Conservation (phyloP, 2,329 filamentous ascomycete species). For the Tolypocladium ovalisporum region DNA sequence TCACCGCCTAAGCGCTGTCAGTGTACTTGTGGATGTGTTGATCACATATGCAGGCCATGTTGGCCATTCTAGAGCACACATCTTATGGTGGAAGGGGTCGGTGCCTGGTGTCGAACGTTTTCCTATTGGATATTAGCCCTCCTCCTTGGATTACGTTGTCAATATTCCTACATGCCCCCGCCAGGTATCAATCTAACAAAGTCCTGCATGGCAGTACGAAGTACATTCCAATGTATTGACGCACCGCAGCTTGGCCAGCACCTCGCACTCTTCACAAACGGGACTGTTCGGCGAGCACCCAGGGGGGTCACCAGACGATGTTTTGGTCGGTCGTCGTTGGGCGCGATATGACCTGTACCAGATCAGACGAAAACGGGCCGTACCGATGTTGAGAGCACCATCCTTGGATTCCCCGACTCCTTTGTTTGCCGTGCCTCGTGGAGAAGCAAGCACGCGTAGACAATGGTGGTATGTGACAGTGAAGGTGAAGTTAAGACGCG, state of each 20-base stretch:
- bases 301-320: not conserved
- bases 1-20: not conserved
- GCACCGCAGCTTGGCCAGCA: not conserved
- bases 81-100: not conserved
- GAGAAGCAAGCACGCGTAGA: too few species aligned
- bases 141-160: not conserved
- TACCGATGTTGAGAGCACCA: not conserved
- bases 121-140: too few species aligned
- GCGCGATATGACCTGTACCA: not conserved
- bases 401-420: not conserved
- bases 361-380: not conserved
- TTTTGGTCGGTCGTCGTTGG: not conserved
- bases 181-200: not conserved
- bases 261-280: not conserved
- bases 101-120: not conserved
- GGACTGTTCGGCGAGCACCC: not conserved
- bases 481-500: too few species aligned
- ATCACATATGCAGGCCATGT: not conserved
- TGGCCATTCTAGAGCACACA: not conserved
- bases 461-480: too few species aligned
- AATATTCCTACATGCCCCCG: not conserved
- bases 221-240: not conserved
- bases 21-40: not conserved
- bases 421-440: too few species aligned
- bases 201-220: not conserved